phyloP scores from a whole-genome alignment of 345 rosid genomes.

The Arabidopsis thaliana region DNA sequence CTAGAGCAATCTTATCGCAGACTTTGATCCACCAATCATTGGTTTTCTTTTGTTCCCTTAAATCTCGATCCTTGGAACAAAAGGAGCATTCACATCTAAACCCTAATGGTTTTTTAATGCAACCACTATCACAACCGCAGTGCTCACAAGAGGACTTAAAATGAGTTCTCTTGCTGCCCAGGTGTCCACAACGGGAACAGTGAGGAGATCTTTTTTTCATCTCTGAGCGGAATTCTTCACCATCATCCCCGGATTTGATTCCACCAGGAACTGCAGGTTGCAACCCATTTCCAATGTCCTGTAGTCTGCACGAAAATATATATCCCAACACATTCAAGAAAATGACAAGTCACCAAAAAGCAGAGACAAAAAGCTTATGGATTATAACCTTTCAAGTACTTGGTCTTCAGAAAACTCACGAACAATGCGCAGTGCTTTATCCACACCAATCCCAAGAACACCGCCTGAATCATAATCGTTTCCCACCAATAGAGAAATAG shows the following conservation, averaged over 20 bases:
- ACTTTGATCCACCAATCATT: conserved; percentile 75
- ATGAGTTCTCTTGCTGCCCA: conserved; percentile 74
- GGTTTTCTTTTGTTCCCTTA: conserved; percentile 63
- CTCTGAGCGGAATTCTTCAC: conserved; percentile 43
- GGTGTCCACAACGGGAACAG: conserved; percentile 94
- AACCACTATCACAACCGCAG: conserved; percentile 59
- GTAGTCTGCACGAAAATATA: conserved; percentile 53
- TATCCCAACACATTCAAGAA: conserved; percentile 20
- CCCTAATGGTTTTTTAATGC: conserved; percentile 62
- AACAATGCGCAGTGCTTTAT: conserved; percentile 74
- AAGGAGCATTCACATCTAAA: conserved; percentile 72
- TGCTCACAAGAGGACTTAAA: conserved; percentile 64
- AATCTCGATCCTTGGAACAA: conserved; percentile 59
- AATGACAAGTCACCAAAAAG: conserved; percentile 22
- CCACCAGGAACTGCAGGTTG: conserved; percentile 41
- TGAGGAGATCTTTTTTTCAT: conserved; percentile 59
- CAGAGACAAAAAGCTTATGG: conserved; percentile 1
- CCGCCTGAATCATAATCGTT: conserved; percentile 84
- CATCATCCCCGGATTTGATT: conserved; percentile 43
- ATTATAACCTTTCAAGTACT: conserved; percentile 59
- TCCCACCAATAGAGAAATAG: conserved; percentile 86
- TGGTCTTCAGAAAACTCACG: conserved; percentile 65
- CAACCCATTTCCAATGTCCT: conserved; percentile 60
- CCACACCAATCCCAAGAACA: conserved; percentile 80
- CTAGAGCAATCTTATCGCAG: conserved; percentile 63